Evolutionary conservation across 2,329 filamentous ascomycete species (phyloP), one percentile per base, ranked within the genome.

Genomic region (Ophiosphaerella korrae): DNA sequence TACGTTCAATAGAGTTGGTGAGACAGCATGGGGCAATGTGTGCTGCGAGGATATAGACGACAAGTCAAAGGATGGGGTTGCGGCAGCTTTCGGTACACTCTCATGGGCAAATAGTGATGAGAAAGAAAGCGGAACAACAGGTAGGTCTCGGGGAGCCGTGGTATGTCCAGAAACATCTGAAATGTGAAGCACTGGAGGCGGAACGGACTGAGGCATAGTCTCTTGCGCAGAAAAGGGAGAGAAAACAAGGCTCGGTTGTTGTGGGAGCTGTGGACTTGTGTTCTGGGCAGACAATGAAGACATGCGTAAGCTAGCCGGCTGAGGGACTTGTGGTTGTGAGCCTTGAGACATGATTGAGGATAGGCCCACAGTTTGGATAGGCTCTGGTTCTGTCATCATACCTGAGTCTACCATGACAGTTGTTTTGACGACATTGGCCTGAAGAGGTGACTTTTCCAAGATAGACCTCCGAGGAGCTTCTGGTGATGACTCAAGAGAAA

Each of bases 361-460:
- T 34, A 67, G 48, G 33, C 48, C 47, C 13, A 63, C 56, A 18
- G 57, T 57, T 44, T 73, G 68, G 24, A 76, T 76, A 50, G 77
- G 72, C 80, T 80, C 83, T 21, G 81, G 77, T 43, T 87, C 84
- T 7, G 84, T 87, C 84, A 87, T 87, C 57, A 82, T 81, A 37
- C 78, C 78, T 43, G 81, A 80, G 66, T 87, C 84, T 29, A 86
- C 80, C 82, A 85, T 86, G 23, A 21, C 18, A 21, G 67, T 55
- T 6, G 76, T 57, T 51, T 49, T 71, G 33, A 58, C 61, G 13
- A 51, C 38, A 34, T 55, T 51, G 3, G 57, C 55, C 32, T 64
- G 60, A 13, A 66, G 59, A 45, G 62, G 60, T 16, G 66, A 70
- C 34, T 54, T 57, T 36, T 51, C 55, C 11, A 61, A 50, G 7